phyloP scores from a whole-genome alignment of 306 rosid genomes.

The Gynostemma pentaphyllum region DNA sequence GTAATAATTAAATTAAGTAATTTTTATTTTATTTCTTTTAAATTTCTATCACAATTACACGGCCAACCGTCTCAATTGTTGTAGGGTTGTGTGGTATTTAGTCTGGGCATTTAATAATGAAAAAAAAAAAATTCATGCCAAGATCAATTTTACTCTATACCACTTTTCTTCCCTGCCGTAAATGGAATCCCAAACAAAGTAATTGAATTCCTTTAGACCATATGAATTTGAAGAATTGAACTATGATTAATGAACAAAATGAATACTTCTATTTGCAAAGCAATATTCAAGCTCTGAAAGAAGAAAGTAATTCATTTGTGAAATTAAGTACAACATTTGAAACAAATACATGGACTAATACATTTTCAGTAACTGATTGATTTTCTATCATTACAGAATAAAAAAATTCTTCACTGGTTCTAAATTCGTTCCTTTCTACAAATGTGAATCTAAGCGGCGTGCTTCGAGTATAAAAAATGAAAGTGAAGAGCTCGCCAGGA shows the following conservation, averaged over 20 bases:
- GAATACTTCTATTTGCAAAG: not conserved
- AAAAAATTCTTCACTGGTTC: not conserved
- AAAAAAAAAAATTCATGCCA: not conserved
- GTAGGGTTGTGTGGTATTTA: no score
- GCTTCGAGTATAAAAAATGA: slow-evolving; percentile 6
- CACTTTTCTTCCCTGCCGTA: not conserved
- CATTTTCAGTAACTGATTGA: not conserved
- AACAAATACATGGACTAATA: not conserved
- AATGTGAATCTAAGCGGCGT: not conserved
- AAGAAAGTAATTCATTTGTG: not conserved
- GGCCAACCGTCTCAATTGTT: no score
- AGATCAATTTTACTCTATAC: not conserved
- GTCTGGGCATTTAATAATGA: no score
- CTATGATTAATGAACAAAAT: no score
- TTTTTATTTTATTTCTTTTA: not conserved
- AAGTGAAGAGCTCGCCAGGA: slow-evolving; percentile 8
- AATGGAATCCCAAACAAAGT: not conserved
- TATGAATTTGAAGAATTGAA: no score
- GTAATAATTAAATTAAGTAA: not conserved
- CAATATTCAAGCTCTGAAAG: not conserved
- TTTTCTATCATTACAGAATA: not conserved
- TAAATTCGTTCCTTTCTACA: not conserved
- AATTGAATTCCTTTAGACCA: no score
- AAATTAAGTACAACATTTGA: not conserved
- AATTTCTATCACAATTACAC: no score